Conservation (phyloP, 176 grass and related monocot genomes). For the Zea mays region Zm-B73-REFERENCE-NAM-5.0 NC_050101.1:103632001-103632500, state of each 20-base stretch:
- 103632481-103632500: slow-evolving; percentile 29
- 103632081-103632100: slow-evolving; percentile 61
- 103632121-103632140: slow-evolving; percentile 89
- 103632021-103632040: slow-evolving; percentile 47
- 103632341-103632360: not conserved
- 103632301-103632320: not conserved
- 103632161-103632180: slow-evolving; percentile 65
- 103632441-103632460: slow-evolving; percentile 44
- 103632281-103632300: slow-evolving; percentile 14
- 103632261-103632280: slow-evolving; percentile 33
- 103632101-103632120: slow-evolving; percentile 61
- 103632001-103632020: slow-evolving; percentile 41
- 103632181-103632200: slow-evolving; percentile 44
- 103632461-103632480: slow-evolving; percentile 37
- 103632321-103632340: slow-evolving; percentile 38
- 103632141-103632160: slow-evolving; percentile 75
- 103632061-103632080: slow-evolving; percentile 45
- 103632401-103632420: slow-evolving; percentile 60
- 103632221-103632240: slow-evolving; percentile 44
- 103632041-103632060: slow-evolving; percentile 21
- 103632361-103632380: slow-evolving; percentile 34
- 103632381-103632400: slow-evolving; percentile 48
- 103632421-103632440: slow-evolving; percentile 34
- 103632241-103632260: slow-evolving; percentile 69
- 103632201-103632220: slow-evolving; percentile 36